Conservation (phyloP, 495 filamentous ascomycete genomes). For the Penicillium cosmopolitanum region DNA sequence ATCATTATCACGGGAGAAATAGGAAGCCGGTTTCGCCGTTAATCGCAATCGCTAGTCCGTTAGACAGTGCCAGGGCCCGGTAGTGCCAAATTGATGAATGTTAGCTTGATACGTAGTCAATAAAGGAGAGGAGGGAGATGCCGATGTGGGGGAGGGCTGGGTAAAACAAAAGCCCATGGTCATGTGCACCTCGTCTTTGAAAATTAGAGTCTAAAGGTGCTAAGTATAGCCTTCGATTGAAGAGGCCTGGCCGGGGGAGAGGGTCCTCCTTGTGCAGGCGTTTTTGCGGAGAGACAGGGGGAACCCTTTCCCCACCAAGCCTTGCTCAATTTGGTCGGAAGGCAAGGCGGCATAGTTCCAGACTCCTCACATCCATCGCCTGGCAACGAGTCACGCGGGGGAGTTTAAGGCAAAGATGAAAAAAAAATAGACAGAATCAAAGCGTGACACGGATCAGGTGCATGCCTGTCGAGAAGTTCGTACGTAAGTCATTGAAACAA, state of each 20-base stretch:
- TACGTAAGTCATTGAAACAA: constrained; percentile 28
- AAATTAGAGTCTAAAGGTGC: background rate
- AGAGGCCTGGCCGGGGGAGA: background rate
- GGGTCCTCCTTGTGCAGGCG: background rate
- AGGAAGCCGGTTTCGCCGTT: constrained; percentile 25
- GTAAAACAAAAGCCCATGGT: background rate
- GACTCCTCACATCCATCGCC: constrained; percentile 5
- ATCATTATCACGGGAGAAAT: constrained; percentile 31
- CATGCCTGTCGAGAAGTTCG: constrained; percentile 10
- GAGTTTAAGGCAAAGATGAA: background rate
- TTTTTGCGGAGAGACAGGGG: constrained; percentile 24
- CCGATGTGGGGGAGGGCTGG: background rate
- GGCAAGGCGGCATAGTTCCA: constrained; percentile 20
- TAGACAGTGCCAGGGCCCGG: background rate
- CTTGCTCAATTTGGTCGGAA: constrained; percentile 20
- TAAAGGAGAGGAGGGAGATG: constrained; percentile 14
- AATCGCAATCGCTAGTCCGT: constrained; percentile 13
- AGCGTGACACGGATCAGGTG: constrained; percentile 25
- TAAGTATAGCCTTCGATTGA: constrained; percentile 1
- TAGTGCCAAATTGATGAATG: constrained; percentile 19
- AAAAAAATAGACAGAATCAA: constrained; percentile 13
- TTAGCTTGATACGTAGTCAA: constrained; percentile 19
- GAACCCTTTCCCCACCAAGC: constrained; percentile 24
- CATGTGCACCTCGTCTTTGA: background rate
- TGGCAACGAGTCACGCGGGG: constrained; percentile 27